Base-by-base conservation (phyloP, 441 rosid genomes). In the Erodium texanum region DNA sequence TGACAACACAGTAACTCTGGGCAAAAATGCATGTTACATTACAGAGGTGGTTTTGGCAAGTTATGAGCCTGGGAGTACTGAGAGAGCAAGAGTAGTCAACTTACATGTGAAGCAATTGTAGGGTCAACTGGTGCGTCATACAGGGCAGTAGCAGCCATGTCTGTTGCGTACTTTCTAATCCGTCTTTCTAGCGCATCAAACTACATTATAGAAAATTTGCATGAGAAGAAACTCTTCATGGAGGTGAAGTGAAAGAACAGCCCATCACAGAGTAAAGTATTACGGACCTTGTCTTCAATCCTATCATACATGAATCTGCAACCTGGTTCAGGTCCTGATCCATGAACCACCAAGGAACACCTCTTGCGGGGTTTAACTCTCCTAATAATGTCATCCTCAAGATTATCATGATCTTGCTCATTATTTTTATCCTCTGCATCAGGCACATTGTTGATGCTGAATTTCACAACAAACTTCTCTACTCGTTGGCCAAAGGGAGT, bases 251-350 rank as follows among this genome's bases (percentile, higher is more conserved):
- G 58, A 5, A 65, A 64, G n/a, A 73, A 74, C 63, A 19, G 15
- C 16, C 62, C 62, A 9, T 59, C 66, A 62, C 62, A 38, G 71
- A 45, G 54, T 65, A 52, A 69, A 71, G 77, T 22, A 61, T 70
- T 65, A 70, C 7, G 65, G 82, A 90, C 96, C 90, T 85, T 85
- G 76, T 90, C 95, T 78, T 95, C 97, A 27, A 82, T 84, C 81
- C 85, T 84, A 75, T 95, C 89, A 76, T 86, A 87, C 98, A 92
- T 86, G 82, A 85, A 92, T 74, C 93, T 86, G 80, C 97, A 92
- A 76, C 94, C 90, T 64, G 85, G 83, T 77, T 87, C 82, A 66
- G 87, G 99, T 62, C 95, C 86, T 72, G 84, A 70, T 73, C 75
- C 81, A 75, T 78, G 85, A 69, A 89, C 69, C 52, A 70, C 76